Percentiles rank a stretch among this genome's conserved stretches.
These are phyloP conservation scores for Terana coerulea DNA, from an alignment of 768 basidiomycete species.

Conservation along the genomic window DNA sequence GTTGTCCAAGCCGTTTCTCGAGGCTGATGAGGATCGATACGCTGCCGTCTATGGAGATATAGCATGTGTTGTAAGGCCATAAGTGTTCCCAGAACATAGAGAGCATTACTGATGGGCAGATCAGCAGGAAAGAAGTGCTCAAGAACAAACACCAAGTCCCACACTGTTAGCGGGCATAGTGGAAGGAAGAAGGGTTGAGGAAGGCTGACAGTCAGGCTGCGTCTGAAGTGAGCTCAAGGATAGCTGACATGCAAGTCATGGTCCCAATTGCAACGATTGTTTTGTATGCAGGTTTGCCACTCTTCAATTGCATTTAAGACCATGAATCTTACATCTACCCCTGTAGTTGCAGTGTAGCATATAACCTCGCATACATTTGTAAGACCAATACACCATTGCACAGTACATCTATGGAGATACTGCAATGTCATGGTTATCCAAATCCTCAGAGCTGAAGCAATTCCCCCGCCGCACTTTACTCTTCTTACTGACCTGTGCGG, in stretches of 20 bases:
- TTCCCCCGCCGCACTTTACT: background rate
- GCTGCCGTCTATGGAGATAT: background rate
- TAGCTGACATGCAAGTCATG: no score
- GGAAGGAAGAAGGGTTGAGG: background rate
- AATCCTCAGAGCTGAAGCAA: no score
- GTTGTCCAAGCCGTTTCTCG: background rate
- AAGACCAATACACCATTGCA: no score
- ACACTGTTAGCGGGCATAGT: background rate
- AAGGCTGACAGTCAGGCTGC: background rate
- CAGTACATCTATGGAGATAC: no score
- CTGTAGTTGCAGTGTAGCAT: no score
- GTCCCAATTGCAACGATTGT: no score
- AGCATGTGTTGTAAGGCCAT: background rate
- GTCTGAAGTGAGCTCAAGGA: background rate
- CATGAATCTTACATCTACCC: no score
- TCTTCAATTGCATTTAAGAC: no score
- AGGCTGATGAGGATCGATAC: background rate
- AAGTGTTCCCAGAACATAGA: background rate
- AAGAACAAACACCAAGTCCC: background rate
- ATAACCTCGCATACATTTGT: no score
- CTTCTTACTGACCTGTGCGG: background rate
- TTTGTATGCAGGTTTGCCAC: no score
- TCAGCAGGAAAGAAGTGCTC: background rate
- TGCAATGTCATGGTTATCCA: no score
- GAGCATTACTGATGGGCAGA: background rate